phyloP scores from a whole-genome alignment of 2,329 filamentous ascomycete genomes.

The Fusarium tanahbumbuense region DNA sequence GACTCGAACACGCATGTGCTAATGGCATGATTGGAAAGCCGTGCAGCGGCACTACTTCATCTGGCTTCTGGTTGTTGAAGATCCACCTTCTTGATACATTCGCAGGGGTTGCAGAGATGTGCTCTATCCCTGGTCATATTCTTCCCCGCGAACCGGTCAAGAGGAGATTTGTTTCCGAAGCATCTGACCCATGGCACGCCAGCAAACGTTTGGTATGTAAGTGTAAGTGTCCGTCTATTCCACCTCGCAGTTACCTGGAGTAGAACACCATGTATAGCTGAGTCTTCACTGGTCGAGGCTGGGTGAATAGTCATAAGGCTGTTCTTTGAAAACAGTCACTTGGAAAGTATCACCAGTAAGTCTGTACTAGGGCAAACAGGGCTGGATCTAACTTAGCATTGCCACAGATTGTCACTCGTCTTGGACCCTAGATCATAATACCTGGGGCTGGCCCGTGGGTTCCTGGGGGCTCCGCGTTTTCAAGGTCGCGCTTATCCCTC shows the following conservation, averaged over 20 bases:
- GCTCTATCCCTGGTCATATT: constrained; percentile 22
- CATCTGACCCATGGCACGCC: constrained; percentile 3
- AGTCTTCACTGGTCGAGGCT: neutral
- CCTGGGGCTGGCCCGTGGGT: constrained; percentile 41
- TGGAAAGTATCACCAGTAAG: neutral
- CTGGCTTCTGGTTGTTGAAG: constrained; percentile 34
- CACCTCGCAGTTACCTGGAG: constrained; percentile 24
- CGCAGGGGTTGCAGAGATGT: constrained; percentile 25
- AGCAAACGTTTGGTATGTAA: constrained; percentile 6
- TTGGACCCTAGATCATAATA: constrained; percentile 24
- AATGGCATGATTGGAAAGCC: constrained; percentile 33
- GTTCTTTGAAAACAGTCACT: neutral
- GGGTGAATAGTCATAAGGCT: neutral
- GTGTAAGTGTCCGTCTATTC: constrained; percentile 30
- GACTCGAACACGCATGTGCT: constrained; percentile 22
- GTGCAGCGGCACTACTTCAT: constrained; percentile 29
- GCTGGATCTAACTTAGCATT: constrained; percentile 21
- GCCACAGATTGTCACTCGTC: constrained; percentile 26
- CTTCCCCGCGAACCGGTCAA: constrained; percentile 25
- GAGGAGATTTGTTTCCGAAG: constrained; percentile 17
- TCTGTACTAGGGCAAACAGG: constrained; percentile 10
- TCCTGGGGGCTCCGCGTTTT: constrained; percentile 42
- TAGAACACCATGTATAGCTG: constrained; percentile 14
- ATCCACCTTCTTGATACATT: constrained; percentile 35
- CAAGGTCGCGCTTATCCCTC: constrained; percentile 40